These are phyloP conservation scores for Chrysopogon serrulatus DNA, from an alignment of 176 grass and related monocot genomes.

Conservation along the genomic window DNA sequence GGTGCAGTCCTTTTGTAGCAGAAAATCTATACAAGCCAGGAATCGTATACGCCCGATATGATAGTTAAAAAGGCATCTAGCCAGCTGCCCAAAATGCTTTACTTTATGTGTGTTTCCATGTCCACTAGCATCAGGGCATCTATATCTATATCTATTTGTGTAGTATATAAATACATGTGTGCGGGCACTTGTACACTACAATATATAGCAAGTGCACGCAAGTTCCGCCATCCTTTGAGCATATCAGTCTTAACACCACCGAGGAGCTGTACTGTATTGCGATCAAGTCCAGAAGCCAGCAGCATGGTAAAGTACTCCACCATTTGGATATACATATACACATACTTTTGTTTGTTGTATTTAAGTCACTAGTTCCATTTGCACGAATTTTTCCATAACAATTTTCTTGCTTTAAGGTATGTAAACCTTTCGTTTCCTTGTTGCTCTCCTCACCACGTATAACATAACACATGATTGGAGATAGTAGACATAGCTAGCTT, in stretches of 20 bases:
- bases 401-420: background rate
- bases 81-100: too few relatives aligned
- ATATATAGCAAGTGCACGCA: too few relatives aligned
- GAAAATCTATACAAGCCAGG: too few relatives aligned
- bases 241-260: background rate
- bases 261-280: background rate
- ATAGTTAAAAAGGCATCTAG: too few relatives aligned
- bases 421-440: background rate
- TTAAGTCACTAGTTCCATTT: background rate
- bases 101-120: too few relatives aligned
- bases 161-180: background rate
- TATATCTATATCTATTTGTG: background rate
- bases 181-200: background rate
- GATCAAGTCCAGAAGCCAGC: background rate
- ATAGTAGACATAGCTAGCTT: too few relatives aligned
- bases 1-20: too few relatives aligned
- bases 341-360: background rate
- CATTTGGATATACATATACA: background rate
- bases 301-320: background rate
- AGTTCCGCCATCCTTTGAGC: background rate
- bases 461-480: too few relatives aligned
- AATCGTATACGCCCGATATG: too few relatives aligned
- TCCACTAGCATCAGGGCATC: too few relatives aligned
- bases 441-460: too few relatives aligned
- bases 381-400: background rate